phyloP scores from a whole-genome alignment of 129 eudicot genomes.

The Glebionis coronaria region DNA sequence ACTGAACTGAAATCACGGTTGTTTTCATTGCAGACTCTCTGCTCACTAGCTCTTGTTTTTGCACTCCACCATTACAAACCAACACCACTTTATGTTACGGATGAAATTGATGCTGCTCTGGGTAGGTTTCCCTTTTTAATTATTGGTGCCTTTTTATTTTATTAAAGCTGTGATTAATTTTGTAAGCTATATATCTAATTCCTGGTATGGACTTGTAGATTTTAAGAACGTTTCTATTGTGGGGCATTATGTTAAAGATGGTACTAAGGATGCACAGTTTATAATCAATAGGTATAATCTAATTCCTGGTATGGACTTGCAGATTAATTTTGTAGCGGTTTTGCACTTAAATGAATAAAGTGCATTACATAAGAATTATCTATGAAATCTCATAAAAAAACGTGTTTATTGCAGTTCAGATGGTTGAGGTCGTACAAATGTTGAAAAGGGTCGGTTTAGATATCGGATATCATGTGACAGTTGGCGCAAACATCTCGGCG shows the following conservation, averaged over 20 bases:
- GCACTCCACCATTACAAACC: slow-evolving; percentile 99
- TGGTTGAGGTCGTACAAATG: too few relatives aligned
- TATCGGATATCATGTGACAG: too few relatives aligned
- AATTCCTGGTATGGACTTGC: too few relatives aligned
- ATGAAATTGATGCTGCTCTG: slow-evolving; percentile 99
- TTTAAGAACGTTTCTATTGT: slow-evolving; percentile 95
- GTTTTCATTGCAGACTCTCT: slow-evolving; percentile 60
- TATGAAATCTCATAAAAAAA: too few relatives aligned
- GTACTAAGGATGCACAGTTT: slow-evolving; percentile 95
- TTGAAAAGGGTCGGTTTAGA: too few relatives aligned
- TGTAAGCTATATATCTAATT: not conserved
- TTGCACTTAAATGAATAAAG: too few relatives aligned
- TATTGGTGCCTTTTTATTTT: not conserved
- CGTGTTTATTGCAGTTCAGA: too few relatives aligned
- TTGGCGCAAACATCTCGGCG: too few relatives aligned
- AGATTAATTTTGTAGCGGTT: too few relatives aligned
- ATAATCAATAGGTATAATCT: slow-evolving; percentile 92
- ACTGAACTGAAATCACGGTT: not conserved
- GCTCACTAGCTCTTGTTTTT: slow-evolving; percentile 94
- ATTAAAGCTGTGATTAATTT: not conserved
- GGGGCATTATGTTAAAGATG: slow-evolving; percentile 96
- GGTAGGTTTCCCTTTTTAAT: slow-evolving; percentile 30
- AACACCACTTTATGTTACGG: slow-evolving; percentile 97
- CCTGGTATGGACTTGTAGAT: slow-evolving; percentile 35
- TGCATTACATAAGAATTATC: too few relatives aligned